Evolutionary conservation across 2,329 filamentous ascomycete genomes (phyloP), one percentile per base, ranked within the genome.

Genomic region (Neofusicoccum kwambonambiense): DNA sequence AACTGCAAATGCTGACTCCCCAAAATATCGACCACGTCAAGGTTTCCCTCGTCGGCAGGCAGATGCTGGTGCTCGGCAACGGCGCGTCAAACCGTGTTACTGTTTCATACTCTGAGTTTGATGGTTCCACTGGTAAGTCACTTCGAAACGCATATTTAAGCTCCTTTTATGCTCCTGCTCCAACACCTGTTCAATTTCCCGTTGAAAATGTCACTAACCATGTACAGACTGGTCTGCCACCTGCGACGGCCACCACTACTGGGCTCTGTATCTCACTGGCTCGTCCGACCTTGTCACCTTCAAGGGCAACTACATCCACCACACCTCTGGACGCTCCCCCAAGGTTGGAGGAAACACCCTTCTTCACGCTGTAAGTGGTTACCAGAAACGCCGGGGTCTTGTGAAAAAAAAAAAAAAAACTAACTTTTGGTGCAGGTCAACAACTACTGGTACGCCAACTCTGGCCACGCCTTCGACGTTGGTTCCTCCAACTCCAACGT

Each of bases 271-370:
- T 77, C 79, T 88, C 56, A 81, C 80, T 45, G 86, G 86, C n/a
- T 78, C 80, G 64, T 80, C 75, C 72, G 86, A 88, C 71, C 70
- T 82, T 66, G 78, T 87, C 70, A 88, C 86, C 67, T 71, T 88
- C 72, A 84, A 86, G 78, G 79, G 80, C 68, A 88, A 88, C 80
- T 87, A 87, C 77, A 78, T 88, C 71, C 83, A 87, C 80, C 79
- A 86, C 74, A 83, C 82, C 56, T 82, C 80, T 12, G 86, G 86
- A 64, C 84, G 86, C 62, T 77, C 78, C 12, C 86, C 85, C 69
- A 87, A 87, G 78, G 78, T 88, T 22, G 78, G 75, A 64, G 80
- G 79, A 19, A 84, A 84, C 73, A 85, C 85, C 63, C 80, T 86
- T 50, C 77, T 88, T 62, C 86, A 88, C 75, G 83, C 83, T 47